Conservation (phyloP, 1,139 yeast genomes). For the Saccharomycopsis hybrid region DNA sequence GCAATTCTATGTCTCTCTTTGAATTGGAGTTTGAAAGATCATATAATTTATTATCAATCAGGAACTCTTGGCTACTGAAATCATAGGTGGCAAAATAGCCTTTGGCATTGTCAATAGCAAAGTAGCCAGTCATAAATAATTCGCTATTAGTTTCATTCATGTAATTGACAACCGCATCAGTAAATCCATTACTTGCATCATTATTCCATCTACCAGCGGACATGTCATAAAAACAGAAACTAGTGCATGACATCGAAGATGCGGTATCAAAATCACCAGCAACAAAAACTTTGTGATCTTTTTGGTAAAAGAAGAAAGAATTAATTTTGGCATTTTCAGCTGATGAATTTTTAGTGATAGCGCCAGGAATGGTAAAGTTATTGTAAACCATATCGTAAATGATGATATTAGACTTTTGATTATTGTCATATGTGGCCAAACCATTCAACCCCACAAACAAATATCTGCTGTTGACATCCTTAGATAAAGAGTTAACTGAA, state of each 20-base stretch:
- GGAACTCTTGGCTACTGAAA: constrained; percentile 30
- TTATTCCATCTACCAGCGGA: constrained; percentile 47
- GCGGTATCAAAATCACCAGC: constrained; percentile 71
- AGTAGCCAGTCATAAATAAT: constrained; percentile 59
- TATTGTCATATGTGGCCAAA: constrained; percentile 25
- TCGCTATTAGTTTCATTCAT: constrained; percentile 46
- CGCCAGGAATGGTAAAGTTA: constrained; percentile 24
- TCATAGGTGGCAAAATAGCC: constrained; percentile 47
- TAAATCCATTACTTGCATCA: constrained; percentile 37
- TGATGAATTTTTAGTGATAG: constrained; percentile 24
- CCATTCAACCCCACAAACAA: constrained; percentile 34
- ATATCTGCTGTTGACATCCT: constrained; percentile 17
- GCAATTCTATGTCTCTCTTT: constrained; percentile 14
- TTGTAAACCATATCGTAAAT: constrained; percentile 40
- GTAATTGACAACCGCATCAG: constrained; percentile 45
- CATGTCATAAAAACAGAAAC: constrained; percentile 64
- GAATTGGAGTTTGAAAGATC: constrained; percentile 27
- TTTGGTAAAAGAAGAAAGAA: constrained; percentile 47
- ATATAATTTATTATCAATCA: constrained; percentile 4
- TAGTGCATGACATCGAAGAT: constrained; percentile 52
- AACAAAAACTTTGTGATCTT: constrained; percentile 48
- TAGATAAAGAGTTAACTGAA: constrained; percentile 12
- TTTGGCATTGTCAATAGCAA: constrained; percentile 36
- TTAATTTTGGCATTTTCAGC: constrained; percentile 37
- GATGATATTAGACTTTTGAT: constrained; percentile 39